Evolutionary conservation across 2,329 filamentous ascomycete genomes (phyloP).

Genomic region (Ophiognomonia clavigignenti-juglandacearum): DNA sequence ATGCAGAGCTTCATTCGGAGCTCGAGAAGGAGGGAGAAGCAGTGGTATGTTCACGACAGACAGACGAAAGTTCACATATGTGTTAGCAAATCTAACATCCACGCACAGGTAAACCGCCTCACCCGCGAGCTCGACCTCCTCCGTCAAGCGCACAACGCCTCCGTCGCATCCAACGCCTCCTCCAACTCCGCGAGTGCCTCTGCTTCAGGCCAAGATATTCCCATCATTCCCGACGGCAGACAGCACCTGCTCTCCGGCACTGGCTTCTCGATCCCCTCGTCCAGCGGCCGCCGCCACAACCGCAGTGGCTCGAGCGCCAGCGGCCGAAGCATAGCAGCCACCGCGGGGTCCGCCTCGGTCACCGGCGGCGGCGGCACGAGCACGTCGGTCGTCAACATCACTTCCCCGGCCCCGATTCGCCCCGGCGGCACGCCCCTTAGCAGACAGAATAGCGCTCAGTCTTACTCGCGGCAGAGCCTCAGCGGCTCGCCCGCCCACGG

Average conservation of each 20-base stretch:
- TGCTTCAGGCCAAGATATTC: constrained; percentile 40
- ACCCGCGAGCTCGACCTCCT: constrained; percentile 83
- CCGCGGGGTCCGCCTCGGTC: constrained; percentile 32
- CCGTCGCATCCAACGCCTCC: constrained; percentile 61
- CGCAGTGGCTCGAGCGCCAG: constrained; percentile 55
- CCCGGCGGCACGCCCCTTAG: constrained; percentile 37
- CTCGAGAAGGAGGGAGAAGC: constrained; percentile 95
- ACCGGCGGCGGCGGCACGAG: constrained; percentile 22
- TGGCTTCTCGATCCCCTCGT: constrained; percentile 52
- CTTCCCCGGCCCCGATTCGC: constrained; percentile 38
- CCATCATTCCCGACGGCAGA: constrained; percentile 36
- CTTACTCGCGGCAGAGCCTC: constrained; percentile 43
- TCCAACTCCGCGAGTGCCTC: constrained; percentile 53
- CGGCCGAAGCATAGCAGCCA: constrained; percentile 45
- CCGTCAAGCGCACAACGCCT: constrained; percentile 65
- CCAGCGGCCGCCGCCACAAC: constrained; percentile 46
- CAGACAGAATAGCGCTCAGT: constrained; percentile 49
- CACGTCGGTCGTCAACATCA: constrained; percentile 38
- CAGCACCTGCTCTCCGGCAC: constrained; percentile 50
- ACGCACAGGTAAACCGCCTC: constrained; percentile 75
- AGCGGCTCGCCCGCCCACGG: constrained; percentile 42
- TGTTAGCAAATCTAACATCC: constrained; percentile 2
- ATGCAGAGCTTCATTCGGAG: constrained; percentile 82
- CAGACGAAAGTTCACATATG: not conserved
- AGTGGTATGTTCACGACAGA: constrained; percentile 54